phyloP scores from a whole-genome alignment of 257 asterid species.

The Rauvolfia tetraphylla region DNA sequence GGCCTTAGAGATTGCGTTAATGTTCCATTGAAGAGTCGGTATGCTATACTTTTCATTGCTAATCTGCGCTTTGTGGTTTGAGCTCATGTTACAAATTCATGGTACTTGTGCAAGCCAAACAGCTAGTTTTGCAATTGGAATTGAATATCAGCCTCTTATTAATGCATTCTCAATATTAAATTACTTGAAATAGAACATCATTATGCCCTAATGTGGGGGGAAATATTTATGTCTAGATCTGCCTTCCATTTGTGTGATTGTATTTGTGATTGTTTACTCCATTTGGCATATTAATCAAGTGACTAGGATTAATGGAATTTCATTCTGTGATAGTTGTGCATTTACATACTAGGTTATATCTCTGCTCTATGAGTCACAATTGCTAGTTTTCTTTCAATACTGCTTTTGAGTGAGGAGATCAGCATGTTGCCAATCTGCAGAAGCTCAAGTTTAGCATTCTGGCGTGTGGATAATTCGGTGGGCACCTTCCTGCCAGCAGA shows the following conservation, averaged over 20 bases:
- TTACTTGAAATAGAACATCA: background rate
- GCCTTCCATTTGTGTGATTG: background rate
- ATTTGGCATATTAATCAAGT: background rate
- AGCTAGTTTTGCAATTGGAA: background rate
- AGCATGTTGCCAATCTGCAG: constrained; percentile 32
- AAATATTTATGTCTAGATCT: too few relatives aligned
- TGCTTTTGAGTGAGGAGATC: background rate
- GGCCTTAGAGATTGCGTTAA: constrained; percentile 81
- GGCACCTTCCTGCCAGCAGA: constrained; percentile 90
- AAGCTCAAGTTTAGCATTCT: constrained; percentile 63
- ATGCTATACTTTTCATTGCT: constrained; percentile 28
- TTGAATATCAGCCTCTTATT: background rate
- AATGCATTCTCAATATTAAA: background rate
- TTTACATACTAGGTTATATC: background rate
- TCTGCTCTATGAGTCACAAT: background rate
- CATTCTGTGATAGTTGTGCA: background rate
- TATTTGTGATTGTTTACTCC: background rate
- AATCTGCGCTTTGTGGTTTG: constrained; percentile 8
- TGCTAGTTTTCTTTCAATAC: background rate
- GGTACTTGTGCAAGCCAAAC: background rate
- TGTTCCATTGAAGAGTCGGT: constrained; percentile 49
- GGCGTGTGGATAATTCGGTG: constrained; percentile 92
- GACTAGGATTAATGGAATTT: background rate
- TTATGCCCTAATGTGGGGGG: background rate
- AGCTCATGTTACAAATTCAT: background rate